These are phyloP conservation scores for Fomes fomentarius DNA, from an alignment of 1,284 basidiomycete species.

Conservation along the genomic window DNA sequence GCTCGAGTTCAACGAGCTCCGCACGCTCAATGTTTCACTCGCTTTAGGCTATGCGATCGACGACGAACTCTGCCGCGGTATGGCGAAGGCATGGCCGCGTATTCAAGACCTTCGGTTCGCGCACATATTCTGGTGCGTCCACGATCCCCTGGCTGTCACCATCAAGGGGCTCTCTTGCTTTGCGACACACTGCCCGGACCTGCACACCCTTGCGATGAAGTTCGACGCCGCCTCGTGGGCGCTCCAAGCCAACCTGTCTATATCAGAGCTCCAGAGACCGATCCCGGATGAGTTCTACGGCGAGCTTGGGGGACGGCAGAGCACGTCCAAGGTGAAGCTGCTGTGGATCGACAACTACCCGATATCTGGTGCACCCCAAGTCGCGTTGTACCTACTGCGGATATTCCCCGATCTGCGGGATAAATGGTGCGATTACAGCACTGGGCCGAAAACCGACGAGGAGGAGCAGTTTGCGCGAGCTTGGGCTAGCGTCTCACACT, in stretches of 20 bases:
- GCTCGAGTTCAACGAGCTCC: background rate
- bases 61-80: background rate
- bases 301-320: background rate
- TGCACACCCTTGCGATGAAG: background rate
- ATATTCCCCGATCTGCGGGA: too few relatives aligned
- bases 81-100: background rate
- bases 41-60: background rate
- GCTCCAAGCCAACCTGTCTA: background rate
- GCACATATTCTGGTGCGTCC: background rate
- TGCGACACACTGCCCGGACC: background rate
- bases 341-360: background rate
- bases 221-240: background rate
- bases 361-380: background rate
- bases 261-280: background rate
- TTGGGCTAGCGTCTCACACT: too few relatives aligned
- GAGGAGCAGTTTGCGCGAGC: too few relatives aligned
- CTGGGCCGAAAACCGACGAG: too few relatives aligned
- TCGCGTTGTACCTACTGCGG: background rate
- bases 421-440: too few relatives aligned
- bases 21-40: background rate
- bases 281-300: background rate
- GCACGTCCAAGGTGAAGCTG: background rate
- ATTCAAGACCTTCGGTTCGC: background rate
- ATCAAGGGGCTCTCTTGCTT: background rate
- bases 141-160: background rate